Percentiles rank a stretch among this genome's conserved stretches.
Evolutionary conservation across 495 filamentous ascomycete genomes (phyloP).

Genomic region (Penicillium crystallinum): DNA sequence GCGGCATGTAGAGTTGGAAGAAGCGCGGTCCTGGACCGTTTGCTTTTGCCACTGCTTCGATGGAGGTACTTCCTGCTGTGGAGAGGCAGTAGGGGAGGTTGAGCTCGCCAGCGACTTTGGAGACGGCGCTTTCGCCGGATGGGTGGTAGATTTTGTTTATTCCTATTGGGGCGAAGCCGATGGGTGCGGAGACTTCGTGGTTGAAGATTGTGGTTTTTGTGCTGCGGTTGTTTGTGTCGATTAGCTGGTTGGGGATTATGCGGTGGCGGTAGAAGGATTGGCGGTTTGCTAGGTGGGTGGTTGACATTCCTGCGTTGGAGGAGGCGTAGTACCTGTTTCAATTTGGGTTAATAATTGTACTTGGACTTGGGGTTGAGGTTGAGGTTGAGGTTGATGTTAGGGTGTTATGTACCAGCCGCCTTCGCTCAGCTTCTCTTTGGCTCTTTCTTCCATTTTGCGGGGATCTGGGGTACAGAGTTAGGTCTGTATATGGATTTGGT

Average conservation of each 20-base stretch:
- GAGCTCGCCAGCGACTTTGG: conserved; percentile 52
- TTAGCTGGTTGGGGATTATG: conserved; percentile 57
- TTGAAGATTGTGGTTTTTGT: conserved; percentile 57
- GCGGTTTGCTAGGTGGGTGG: conserved; percentile 61
- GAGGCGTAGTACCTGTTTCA: conserved; percentile 53
- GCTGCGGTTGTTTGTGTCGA: conserved; percentile 57
- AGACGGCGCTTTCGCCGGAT: conserved; percentile 52
- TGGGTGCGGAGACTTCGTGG: conserved; percentile 52
- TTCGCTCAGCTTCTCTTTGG: conserved; percentile 49
- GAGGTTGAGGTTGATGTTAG: background rate
- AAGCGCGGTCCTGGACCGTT: conserved; percentile 50
- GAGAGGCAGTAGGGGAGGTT: conserved; percentile 53
- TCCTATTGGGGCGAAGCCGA: conserved; percentile 62
- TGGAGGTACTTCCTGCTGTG: conserved; percentile 53
- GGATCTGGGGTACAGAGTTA: conserved; percentile 32
- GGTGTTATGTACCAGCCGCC: conserved; percentile 24
- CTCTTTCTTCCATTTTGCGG: conserved; percentile 52
- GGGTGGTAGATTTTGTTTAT: conserved; percentile 63
- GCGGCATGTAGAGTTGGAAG: conserved; percentile 63
- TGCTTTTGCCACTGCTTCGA: conserved; percentile 55
- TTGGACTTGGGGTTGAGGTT: no score
- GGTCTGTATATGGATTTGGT: background rate
- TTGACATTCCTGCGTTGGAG: conserved; percentile 60
- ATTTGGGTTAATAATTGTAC: background rate
- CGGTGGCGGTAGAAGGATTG: conserved; percentile 65